phyloP scores from a whole-genome alignment of 352 stramenopile genomes.

The Pythium sp. region DNA sequence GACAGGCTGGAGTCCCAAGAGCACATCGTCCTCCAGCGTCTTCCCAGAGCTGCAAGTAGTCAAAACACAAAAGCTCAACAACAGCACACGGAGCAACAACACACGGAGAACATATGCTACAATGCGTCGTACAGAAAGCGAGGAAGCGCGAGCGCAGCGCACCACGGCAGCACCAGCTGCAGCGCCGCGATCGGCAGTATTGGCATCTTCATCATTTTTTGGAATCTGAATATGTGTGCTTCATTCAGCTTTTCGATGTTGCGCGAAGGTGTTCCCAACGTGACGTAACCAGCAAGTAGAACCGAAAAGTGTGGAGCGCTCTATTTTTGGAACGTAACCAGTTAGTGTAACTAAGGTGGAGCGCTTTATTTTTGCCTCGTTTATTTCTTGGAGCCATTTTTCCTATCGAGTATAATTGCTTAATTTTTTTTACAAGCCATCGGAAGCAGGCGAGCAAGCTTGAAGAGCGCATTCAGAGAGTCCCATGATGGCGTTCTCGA shows the following conservation, averaged over 20 bases:
- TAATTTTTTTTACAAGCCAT: no score
- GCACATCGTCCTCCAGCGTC: slow-evolving; percentile 48
- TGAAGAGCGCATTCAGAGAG: background rate
- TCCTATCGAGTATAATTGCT: background rate
- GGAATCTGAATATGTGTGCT: background rate
- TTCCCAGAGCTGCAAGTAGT: slow-evolving; percentile 23
- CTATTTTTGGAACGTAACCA: background rate
- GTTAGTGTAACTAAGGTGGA: background rate
- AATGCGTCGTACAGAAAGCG: slow-evolving; percentile 27
- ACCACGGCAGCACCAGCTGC: slow-evolving; percentile 25
- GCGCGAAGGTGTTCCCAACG: background rate
- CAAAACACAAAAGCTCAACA: background rate
- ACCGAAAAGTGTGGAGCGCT: background rate
- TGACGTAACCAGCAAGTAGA: background rate
- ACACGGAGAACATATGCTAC: background rate
- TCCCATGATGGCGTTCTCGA: slow-evolving; percentile 24
- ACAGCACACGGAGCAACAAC: background rate
- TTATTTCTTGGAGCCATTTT: background rate
- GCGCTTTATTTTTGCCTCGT: background rate
- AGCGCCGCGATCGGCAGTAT: slow-evolving; percentile 16
- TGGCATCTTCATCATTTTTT: background rate
- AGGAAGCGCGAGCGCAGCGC: slow-evolving; percentile 19
- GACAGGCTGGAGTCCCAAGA: slow-evolving; percentile 37
- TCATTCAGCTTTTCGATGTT: background rate
- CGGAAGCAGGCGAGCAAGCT: background rate